Base-by-base conservation (phyloP, 1,284 basidiomycete species). In the Anthracocystis panici-leucophaei region DNA sequence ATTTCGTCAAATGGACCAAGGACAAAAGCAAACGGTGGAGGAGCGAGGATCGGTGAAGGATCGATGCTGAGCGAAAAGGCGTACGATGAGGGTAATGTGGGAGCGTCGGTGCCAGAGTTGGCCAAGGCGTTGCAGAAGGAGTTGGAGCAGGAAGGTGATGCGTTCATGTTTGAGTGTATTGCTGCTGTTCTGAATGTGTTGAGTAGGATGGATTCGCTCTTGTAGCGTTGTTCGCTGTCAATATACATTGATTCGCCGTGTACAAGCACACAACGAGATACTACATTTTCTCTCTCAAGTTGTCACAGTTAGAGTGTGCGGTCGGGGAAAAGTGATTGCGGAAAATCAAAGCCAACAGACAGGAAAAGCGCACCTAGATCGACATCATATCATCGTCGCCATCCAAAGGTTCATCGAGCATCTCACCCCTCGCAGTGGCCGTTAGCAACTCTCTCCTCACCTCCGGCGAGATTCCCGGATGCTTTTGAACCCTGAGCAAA, bases 401-500 rank as follows among this genome's bases (percentile, higher is more conserved):
- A 49, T 82, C 78, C 1, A 84, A 62, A 5, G 83, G 83, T 58
- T 85, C 83, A 2, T 84, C 80, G 20, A 85, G 53, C 79, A 85
- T 79, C 58, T 87, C 86, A 7, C 86, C 89, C 57, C 89, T 82
- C 56, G 88, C 88, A 1, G 88, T 87, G 27, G 86, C 87, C 50
- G 86, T 87, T 42, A 88, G 80, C 38, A 89, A 86, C 85, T 99
- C 97, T 73, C 97, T 87, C 77, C 97, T 89, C 62, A 99, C 91
- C 86, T 99, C 97, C 0, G 91, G 88, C 48, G 92, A 90, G 82
- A 99, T 97, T 80, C 95, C 92, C 1, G 91, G 88, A 85, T 99
- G 97, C 11, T 91, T 90, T 55, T 93, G 92, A 3, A 90, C 92
- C 35, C 95, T 90, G 57, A 97, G 89, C 44, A 98, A 93, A 81